Conservation (phyloP, 768 basidiomycete genomes). For the Daedaleopsis nitida region DNA sequence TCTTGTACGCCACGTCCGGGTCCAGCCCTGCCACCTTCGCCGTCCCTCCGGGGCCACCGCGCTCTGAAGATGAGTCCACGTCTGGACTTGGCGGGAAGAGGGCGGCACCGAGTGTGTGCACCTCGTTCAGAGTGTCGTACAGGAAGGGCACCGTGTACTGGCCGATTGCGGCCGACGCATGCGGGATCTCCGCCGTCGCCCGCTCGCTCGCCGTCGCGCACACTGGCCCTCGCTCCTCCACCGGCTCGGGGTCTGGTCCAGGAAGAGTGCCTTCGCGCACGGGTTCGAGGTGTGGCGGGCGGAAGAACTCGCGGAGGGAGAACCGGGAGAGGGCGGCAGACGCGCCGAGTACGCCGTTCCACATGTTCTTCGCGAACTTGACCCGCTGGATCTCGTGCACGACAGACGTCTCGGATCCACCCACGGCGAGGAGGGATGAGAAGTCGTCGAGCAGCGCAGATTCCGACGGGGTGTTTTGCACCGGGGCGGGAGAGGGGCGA, state of each 20-base stretch:
- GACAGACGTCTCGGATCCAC: slow-evolving; percentile 49
- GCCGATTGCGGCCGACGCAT: slow-evolving; percentile 36
- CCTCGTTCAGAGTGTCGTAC: slow-evolving; percentile 47
- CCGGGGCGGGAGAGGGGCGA: slow-evolving; percentile 42
- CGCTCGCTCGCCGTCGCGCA: not conserved
- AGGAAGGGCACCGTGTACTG: slow-evolving; percentile 49
- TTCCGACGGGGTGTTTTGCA: slow-evolving; percentile 45
- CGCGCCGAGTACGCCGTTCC: slow-evolving; percentile 61
- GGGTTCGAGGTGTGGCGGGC: slow-evolving; percentile 42
- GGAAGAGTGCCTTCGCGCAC: slow-evolving; percentile 18
- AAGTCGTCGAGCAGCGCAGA: slow-evolving; percentile 46
- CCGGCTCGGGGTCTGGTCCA: slow-evolving; percentile 32
- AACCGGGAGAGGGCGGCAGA: slow-evolving; percentile 52
- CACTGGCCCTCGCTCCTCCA: not conserved
- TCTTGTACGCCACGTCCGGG: slow-evolving; percentile 40
- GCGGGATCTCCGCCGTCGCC: slow-evolving; percentile 12
- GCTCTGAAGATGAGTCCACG: not conserved
- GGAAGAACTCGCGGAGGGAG: slow-evolving; percentile 53
- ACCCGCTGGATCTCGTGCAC: slow-evolving; percentile 62
- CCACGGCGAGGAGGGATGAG: slow-evolving; percentile 43
- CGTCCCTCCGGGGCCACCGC: slow-evolving; percentile 34
- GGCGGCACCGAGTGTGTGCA: slow-evolving; percentile 44
- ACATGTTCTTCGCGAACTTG: slow-evolving; percentile 66
- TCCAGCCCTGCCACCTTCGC: slow-evolving; percentile 43
- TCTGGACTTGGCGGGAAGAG: slow-evolving; percentile 43